Percentiles rank a stretch among this genome's conserved stretches.
phyloP scores from a whole-genome alignment of 305 asterid species.

The Ruellia speciosa region DNA sequence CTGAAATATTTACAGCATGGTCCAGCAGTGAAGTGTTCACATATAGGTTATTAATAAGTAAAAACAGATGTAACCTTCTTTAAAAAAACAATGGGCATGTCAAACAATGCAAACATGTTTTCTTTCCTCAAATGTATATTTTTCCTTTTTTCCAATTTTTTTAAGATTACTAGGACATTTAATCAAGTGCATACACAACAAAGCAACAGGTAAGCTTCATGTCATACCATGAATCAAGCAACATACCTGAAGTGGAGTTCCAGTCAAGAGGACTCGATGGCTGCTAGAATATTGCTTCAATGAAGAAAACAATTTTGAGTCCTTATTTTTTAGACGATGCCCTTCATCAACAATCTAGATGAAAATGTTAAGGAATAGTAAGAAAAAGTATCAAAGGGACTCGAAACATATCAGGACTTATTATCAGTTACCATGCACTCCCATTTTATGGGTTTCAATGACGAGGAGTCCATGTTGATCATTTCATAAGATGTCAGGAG shows the following conservation, averaged over 20 bases:
- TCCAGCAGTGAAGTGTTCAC: too few species aligned
- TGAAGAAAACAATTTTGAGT: conserved; percentile 74
- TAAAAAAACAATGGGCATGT: too few species aligned
- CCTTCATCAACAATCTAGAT: conserved; percentile 97
- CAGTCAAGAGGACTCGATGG: conserved; percentile 92
- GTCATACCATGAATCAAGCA: conserved; percentile 12
- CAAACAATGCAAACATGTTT: too few species aligned
- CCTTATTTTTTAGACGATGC: conserved; percentile 92
- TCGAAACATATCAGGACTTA: conserved; percentile 15
- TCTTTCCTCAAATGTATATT: too few species aligned
- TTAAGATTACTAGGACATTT: neutral
- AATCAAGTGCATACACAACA: conserved; percentile 12
- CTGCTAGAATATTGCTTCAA: conserved; percentile 71
- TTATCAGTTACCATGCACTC: conserved; percentile 75
- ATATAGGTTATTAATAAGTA: too few species aligned
- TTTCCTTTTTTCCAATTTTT: neutral
- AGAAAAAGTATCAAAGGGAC: conserved; percentile 22
- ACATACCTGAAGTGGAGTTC: conserved; percentile 94
- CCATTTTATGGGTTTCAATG: conserved; percentile 86
- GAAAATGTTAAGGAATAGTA: conserved; percentile 22
- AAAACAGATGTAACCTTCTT: too few species aligned
- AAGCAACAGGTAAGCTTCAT: conserved; percentile 18
- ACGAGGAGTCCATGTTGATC: conserved; percentile 74
- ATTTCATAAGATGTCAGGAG: conserved; percentile 94
- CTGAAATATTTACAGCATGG: too few species aligned